Evolutionary conservation across 2,329 filamentous ascomycete species (phyloP), one percentile per base, ranked within the genome.

Genomic region (Blastomyces silverae): DNA sequence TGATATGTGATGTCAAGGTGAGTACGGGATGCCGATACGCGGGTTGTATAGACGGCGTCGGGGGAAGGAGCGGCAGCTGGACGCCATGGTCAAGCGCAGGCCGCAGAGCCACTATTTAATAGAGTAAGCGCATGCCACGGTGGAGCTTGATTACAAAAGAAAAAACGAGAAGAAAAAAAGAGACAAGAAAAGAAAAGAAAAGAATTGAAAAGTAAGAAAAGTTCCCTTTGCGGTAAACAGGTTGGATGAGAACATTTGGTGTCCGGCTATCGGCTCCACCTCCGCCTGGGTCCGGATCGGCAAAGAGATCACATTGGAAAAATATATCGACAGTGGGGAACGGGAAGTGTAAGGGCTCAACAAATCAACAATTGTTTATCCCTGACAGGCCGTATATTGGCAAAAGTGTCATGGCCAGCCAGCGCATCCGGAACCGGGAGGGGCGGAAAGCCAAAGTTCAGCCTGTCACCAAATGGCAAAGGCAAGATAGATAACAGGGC

Each of bases 61-160:
- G 61, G 62, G 65, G 63, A 52, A 65, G 52, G 42, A 69, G 66
- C 69, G 67, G 69, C 68, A 67, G 62, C 66, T 69, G 70, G 67
- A 66, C 68, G 69, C 70, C 71, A 72, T 71, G 64, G 8, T 15
- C 61, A 68, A 65, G 64, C 62, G 67, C 67, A 57, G 55, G 64
- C 65, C 61, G 67, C 62, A 69, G 63, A 65, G 69, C 67, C 70
- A 72, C 71, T 72, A 65, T 68, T 64, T 63, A 62, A 34, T 20
- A 60, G 37, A 44, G 28, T 42, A 61, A 60, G 48, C 52, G 44
- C 55, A 52, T 61, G 25, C 39, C 37, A 56, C 61, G 34, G 60
- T 55, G 37, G 56, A 59, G 22, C 25, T 48, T 39, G 34, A 59
- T 50, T 63, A 55, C 56, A 28, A 64, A 63, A 57, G 58, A 17